These are phyloP conservation scores for Salix purpurea DNA, from an alignment of 345 rosid species.

Conservation along the genomic window DNA sequence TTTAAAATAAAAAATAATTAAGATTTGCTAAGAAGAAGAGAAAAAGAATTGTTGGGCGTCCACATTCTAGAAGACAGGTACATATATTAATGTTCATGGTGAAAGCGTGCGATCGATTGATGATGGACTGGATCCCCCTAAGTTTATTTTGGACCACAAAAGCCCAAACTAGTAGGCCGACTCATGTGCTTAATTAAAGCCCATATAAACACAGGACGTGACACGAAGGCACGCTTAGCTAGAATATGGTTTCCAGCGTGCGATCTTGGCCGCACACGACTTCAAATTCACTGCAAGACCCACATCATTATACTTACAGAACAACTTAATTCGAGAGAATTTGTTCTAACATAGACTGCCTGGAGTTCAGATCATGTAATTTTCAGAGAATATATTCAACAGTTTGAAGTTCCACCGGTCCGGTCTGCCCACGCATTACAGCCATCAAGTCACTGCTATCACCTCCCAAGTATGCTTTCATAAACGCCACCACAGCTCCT, in stretches of 20 bases:
- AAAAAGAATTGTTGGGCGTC: too few species aligned
- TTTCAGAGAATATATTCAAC: conserved; percentile 32
- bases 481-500: conserved; percentile 58
- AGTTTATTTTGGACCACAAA: background rate
- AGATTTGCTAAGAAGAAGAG: too few species aligned
- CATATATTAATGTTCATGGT: too few species aligned
- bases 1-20: too few species aligned
- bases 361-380: too few species aligned
- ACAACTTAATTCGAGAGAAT: background rate
- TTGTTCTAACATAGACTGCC: too few species aligned
- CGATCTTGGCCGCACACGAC: too few species aligned
- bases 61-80: too few species aligned
- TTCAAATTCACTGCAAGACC: too few species aligned
- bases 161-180: background rate
- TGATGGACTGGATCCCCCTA: background rate
- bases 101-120: background rate
- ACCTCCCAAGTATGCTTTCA: conserved; percentile 58
- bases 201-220: background rate
- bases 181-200: background rate
- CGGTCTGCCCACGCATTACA: conserved; percentile 46
- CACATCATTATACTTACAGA: background rate
- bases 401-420: conserved; percentile 53
- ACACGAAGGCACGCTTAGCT: background rate
- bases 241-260: too few species aligned
- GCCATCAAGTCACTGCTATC: conserved; percentile 44